Evolutionary conservation across 2,329 filamentous ascomycete species (phyloP).

Genomic region (Diaporthe sp.): DNA sequence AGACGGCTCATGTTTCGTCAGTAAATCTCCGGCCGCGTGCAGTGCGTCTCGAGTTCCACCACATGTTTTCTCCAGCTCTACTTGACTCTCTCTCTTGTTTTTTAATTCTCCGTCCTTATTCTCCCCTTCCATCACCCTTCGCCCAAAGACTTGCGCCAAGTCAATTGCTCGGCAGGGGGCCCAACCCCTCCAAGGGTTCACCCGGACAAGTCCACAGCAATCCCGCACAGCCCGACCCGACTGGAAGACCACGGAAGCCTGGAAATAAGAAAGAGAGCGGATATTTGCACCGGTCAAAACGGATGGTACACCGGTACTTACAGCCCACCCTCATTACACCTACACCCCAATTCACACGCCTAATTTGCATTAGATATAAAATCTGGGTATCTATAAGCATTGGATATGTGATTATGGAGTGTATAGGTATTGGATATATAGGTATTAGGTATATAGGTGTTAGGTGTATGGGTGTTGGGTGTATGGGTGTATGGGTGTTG

Average conservation of each 20-base stretch:
- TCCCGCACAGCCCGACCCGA: slow-evolving; percentile 19
- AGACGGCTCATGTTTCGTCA: slow-evolving; percentile 18
- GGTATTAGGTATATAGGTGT: too few species aligned
- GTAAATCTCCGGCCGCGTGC: slow-evolving; percentile 25
- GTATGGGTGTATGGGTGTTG: too few species aligned
- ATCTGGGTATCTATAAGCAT: too few species aligned
- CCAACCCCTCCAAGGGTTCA: not conserved
- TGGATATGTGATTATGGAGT: too few species aligned
- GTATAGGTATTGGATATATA: too few species aligned
- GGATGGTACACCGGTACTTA: too few species aligned
- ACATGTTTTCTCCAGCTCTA: not conserved
- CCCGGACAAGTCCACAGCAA: slow-evolving; percentile 4
- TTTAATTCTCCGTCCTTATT: not conserved
- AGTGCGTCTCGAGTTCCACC: slow-evolving; percentile 20
- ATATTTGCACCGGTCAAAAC: too few species aligned
- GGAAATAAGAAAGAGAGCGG: not conserved
- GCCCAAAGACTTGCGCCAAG: slow-evolving; percentile 18
- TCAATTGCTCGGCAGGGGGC: slow-evolving; percentile 7
- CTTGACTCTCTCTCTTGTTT: too few species aligned
- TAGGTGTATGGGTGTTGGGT: too few species aligned
- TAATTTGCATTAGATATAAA: too few species aligned
- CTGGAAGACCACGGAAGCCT: not conserved
- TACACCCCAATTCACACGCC: too few species aligned
- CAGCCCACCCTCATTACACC: too few species aligned
- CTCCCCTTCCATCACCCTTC: not conserved